Percentiles rank a stretch among this genome's conserved stretches.
Evolutionary conservation across 305 asterid genomes (phyloP).

Genomic region (Caryopteris hybrid): DNA sequence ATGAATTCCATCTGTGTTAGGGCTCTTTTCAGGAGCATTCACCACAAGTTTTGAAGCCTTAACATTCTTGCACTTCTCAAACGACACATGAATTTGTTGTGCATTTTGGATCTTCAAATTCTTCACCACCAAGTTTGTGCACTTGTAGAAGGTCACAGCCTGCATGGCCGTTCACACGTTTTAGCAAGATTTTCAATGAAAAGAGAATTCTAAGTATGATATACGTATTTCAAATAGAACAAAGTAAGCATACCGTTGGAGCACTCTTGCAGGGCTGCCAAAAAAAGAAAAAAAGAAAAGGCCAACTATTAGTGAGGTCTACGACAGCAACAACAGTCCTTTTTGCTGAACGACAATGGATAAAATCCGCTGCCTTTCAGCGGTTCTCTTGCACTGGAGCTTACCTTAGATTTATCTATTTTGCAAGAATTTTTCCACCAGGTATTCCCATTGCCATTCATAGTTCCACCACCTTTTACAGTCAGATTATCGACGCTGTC

Average conservation of each 20-base stretch:
- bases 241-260: conserved; percentile 50
- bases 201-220: not conserved
- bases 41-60: conserved; percentile 45
- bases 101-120: conserved; percentile 53
- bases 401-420: conserved; percentile 41
- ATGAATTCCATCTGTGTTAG: conserved; percentile 91
- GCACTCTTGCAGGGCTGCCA: conserved; percentile 73
- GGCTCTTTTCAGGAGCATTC: conserved; percentile 55
- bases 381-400: too few species aligned
- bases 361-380: too few species aligned
- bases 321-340: too few species aligned
- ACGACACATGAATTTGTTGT: conserved; percentile 68
- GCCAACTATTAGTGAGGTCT: not conserved
- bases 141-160: conserved; percentile 66
- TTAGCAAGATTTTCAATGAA: too few species aligned
- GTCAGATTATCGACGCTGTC: conserved; percentile 33
- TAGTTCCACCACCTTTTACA: conserved; percentile 64
- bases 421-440: conserved; percentile 97
- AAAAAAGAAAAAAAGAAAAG: not conserved
- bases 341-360: too few species aligned
- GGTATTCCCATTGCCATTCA: conserved; percentile 64
- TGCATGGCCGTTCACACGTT: conserved; percentile 14
- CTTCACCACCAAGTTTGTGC: conserved; percentile 45
- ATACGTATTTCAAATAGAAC: not conserved
- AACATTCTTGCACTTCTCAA: conserved; percentile 48